phyloP scores from a whole-genome alignment of 306 rosid genomes.

The Casuarina glauca region DNA sequence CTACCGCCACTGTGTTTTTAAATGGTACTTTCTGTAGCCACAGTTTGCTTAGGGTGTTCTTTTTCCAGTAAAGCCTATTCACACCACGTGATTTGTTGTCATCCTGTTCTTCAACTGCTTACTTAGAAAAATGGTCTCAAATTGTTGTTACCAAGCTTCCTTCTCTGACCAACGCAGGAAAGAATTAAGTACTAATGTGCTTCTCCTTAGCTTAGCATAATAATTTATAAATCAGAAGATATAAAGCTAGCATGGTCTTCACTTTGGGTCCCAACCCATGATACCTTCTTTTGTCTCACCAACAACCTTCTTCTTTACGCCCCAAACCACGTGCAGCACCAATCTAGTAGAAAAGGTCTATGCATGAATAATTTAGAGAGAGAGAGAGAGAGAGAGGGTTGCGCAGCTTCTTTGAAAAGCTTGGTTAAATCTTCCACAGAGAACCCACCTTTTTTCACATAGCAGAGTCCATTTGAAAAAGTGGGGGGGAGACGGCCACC shows the following conservation, averaged over 20 bases:
- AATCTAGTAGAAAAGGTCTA: conserved; percentile 17
- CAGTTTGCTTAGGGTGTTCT: no score
- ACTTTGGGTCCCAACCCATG: conserved; percentile 48
- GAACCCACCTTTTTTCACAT: conserved; percentile 27
- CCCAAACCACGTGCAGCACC: conserved; percentile 50
- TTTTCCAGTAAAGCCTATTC: background rate
- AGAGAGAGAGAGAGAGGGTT: conserved; percentile 14
- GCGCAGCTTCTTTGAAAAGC: conserved; percentile 29
- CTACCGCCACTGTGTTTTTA: background rate
- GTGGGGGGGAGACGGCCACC: conserved; percentile 23
- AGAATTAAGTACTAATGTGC: conserved; percentile 33
- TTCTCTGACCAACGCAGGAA: conserved; percentile 34
- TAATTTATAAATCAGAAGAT: conserved; percentile 21
- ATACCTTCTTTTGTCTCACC: conserved; percentile 27
- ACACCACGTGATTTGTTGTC: conserved; percentile 23
- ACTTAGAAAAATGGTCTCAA: conserved; percentile 24
- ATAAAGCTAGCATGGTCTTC: conserved; percentile 23
- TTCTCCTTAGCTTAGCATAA: conserved; percentile 4
- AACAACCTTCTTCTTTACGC: conserved; percentile 51
- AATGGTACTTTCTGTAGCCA: no score
- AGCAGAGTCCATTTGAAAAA: conserved; percentile 9
- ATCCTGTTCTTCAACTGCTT: conserved; percentile 19
- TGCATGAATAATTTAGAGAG: background rate
- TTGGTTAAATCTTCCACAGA: conserved; percentile 30
- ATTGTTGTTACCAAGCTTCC: conserved; percentile 38